Evolutionary conservation across 306 rosid genomes (phyloP).

Genomic region (barrel medic (Medicago truncatula)): DNA sequence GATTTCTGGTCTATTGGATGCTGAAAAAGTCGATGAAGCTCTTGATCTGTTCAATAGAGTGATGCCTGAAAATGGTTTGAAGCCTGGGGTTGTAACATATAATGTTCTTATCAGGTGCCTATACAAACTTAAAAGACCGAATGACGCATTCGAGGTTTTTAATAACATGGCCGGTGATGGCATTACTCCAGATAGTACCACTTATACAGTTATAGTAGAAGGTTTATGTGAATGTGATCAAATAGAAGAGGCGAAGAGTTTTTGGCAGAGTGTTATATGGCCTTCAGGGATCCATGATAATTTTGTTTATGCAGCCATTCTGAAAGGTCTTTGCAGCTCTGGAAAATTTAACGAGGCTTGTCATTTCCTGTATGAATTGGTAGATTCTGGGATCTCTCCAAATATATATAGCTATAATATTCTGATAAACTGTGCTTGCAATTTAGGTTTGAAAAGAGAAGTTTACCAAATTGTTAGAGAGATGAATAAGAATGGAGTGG

Average conservation of each 20-base stretch:
- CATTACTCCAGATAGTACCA: constrained; percentile 58
- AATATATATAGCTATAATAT: constrained; percentile 80
- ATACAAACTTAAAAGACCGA: constrained; percentile 59
- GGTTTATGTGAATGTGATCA: constrained; percentile 65
- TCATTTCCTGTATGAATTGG: constrained; percentile 81
- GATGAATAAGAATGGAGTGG: constrained; percentile 79
- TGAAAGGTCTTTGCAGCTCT: constrained; percentile 73
- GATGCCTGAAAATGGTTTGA: constrained; percentile 67
- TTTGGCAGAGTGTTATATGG: constrained; percentile 87
- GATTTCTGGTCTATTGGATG: constrained; percentile 65
- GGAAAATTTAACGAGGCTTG: constrained; percentile 69
- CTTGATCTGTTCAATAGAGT: constrained; percentile 49
- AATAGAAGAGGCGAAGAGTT: constrained; percentile 75
- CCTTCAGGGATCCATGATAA: constrained; percentile 77
- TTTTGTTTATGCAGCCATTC: constrained; percentile 80
- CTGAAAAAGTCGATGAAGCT: constrained; percentile 69
- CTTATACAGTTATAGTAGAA: constrained; percentile 67
- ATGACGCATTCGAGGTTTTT: constrained; percentile 58
- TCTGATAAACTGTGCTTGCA: constrained; percentile 72
- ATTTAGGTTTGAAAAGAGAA: constrained; percentile 61
- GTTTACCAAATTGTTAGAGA: constrained; percentile 76
- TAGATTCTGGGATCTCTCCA: constrained; percentile 79
- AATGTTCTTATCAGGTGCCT: constrained; percentile 72
- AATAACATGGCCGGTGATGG: constrained; percentile 56
- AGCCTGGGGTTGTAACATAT: constrained; percentile 73